These are phyloP conservation scores for Domatiomyces catenatus DNA, from an alignment of 2,329 filamentous ascomycete genomes.

Conservation along the genomic window DNA sequence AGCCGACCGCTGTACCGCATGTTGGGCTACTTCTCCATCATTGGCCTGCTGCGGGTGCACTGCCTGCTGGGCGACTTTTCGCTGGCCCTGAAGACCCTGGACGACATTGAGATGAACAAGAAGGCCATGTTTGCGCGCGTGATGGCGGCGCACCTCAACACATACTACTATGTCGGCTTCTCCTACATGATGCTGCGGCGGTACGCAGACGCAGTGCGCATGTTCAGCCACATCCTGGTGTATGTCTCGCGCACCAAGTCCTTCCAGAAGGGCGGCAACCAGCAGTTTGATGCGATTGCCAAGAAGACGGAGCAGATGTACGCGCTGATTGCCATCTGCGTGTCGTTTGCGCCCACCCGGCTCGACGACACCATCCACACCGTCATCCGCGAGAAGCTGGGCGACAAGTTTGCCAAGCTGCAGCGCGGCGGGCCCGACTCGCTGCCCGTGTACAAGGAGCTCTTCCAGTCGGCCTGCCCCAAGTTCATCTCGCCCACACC, in stretches of 20 bases:
- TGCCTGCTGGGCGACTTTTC: conserved; percentile 94
- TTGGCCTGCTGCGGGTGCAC: conserved; percentile 89
- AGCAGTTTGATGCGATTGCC: conserved; percentile 89
- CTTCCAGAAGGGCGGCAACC: conserved; percentile 87
- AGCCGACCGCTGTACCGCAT: conserved; percentile 90
- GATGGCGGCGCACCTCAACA: conserved; percentile 98
- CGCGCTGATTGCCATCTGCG: conserved; percentile 94
- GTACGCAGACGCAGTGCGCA: conserved; percentile 97
- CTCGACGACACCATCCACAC: conserved; percentile 99
- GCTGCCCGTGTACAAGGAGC: conserved; percentile 92
- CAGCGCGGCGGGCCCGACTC: conserved; percentile 92
- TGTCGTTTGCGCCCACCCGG: conserved; percentile 91
- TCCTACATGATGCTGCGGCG: conserved; percentile 99
- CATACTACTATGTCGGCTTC: conserved; percentile 99
- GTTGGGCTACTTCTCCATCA: conserved; percentile 98
- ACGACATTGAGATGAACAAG: conserved; percentile 99
- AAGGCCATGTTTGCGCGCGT: conserved; percentile 99
- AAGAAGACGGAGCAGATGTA: conserved; percentile 99
- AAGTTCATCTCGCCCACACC: conserved; percentile 98
- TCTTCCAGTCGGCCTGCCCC: conserved; percentile 94
- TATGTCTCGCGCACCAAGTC: conserved; percentile 99
- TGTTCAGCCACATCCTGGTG: conserved; percentile 99
- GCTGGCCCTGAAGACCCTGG: conserved; percentile 92
- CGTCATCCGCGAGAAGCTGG: conserved; percentile 94
- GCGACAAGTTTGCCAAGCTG: conserved; percentile 91